Conservation (phyloP, 495 filamentous ascomycete genomes). For the Darksidea phi region DNA sequence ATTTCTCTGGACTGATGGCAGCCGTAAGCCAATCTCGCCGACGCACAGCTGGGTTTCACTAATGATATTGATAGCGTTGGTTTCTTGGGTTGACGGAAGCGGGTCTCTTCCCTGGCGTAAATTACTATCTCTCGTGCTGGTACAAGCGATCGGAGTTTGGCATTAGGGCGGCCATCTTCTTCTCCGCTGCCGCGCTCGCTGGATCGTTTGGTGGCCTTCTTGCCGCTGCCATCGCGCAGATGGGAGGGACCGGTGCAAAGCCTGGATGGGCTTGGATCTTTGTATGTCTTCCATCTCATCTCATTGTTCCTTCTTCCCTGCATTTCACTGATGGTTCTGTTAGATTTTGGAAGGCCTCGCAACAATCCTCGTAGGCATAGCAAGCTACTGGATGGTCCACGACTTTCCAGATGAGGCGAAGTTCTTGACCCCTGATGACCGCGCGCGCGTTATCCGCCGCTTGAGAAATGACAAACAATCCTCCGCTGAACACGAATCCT, state of each 20-base stretch:
- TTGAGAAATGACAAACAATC: slow-evolving; percentile 74
- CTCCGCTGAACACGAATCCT: slow-evolving; percentile 75
- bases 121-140: slow-evolving; percentile 86
- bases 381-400: slow-evolving; percentile 80
- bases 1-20: slow-evolving; percentile 76
- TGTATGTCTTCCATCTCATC: no score
- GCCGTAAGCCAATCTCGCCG: slow-evolving; percentile 49
- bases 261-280: slow-evolving; percentile 86
- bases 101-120: slow-evolving; percentile 82
- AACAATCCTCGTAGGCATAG: slow-evolving; percentile 70
- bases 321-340: no score
- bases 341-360: slow-evolving; percentile 71
- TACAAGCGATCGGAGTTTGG: slow-evolving; percentile 82
- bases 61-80: slow-evolving; percentile 55
- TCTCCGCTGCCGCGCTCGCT: slow-evolving; percentile 79
- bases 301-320: no score
- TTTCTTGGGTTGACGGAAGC: slow-evolving; percentile 84
- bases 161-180: slow-evolving; percentile 79
- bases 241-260: slow-evolving; percentile 67
- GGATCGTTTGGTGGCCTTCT: slow-evolving; percentile 85
- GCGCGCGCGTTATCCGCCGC: slow-evolving; percentile 68
- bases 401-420: slow-evolving; percentile 83
- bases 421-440: slow-evolving; percentile 73
- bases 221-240: slow-evolving; percentile 71
- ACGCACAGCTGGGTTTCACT: no score